phyloP scores from a whole-genome alignment of 1,284 basidiomycete species.

The Uromyces viciae-fabae region DNA sequence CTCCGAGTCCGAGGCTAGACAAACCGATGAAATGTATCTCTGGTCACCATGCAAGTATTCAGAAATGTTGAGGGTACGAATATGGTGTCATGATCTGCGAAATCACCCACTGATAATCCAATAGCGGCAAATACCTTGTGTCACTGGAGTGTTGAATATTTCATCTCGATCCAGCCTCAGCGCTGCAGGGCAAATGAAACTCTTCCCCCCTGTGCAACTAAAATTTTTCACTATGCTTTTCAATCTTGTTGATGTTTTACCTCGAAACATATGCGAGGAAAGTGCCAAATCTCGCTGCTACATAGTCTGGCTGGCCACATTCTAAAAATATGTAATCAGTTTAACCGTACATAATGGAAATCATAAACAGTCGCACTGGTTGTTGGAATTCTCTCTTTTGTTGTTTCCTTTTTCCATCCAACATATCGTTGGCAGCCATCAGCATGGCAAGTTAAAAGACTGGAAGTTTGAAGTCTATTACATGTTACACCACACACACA shows the following conservation, averaged over 20 bases:
- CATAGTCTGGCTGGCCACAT: constrained; percentile 3
- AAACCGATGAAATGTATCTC: too few species aligned
- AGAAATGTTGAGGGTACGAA: too few species aligned
- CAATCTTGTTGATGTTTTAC: neutral
- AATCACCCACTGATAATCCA: constrained; percentile 21
- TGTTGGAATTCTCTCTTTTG: neutral
- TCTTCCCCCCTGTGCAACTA: neutral
- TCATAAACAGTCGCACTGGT: too few species aligned
- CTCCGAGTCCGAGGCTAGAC: too few species aligned
- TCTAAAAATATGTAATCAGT: too few species aligned
- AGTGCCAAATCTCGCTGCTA: neutral
- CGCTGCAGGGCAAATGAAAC: constrained; percentile 15
- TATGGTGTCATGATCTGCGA: constrained; percentile 23
- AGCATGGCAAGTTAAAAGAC: constrained; percentile 14
- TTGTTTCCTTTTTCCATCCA: neutral
- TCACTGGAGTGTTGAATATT: neutral
- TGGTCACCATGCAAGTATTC: too few species aligned
- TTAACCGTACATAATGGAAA: too few species aligned
- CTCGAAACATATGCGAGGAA: neutral
- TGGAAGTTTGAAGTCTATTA: constrained; percentile 20
- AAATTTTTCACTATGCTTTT: neutral
- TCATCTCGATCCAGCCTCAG: constrained; percentile 30
- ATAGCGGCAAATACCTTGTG: constrained; percentile 14
- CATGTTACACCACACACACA: too few species aligned
- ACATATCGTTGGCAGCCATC: constrained; percentile 4